Percentiles rank a stretch among this genome's conserved stretches.
Evolutionary conservation across 164 flowering plant species (phyloP).

Genomic region (Nymphaea colorata): DNA sequence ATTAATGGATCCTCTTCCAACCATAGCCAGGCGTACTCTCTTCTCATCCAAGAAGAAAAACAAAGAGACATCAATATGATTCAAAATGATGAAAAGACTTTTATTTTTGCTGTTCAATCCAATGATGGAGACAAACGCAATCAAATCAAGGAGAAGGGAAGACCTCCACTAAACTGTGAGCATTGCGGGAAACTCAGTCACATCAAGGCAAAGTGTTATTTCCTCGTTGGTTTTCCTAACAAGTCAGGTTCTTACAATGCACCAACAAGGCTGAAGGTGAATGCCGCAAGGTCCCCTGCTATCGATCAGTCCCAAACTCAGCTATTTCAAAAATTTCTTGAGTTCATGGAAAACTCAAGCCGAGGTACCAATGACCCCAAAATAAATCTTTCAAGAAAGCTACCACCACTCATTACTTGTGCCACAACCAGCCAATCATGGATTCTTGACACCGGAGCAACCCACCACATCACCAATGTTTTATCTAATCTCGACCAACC

Average conservation of each 20-base stretch:
- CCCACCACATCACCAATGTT: neutral
- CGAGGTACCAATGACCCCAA: neutral
- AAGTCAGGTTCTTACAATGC: too few species aligned
- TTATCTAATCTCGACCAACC: neutral
- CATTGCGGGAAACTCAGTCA: neutral
- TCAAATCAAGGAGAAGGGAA: neutral
- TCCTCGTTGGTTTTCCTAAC: neutral
- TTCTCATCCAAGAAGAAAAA: neutral
- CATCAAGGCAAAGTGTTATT: neutral
- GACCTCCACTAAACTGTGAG: neutral
- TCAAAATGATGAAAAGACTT: neutral
- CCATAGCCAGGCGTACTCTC: neutral
- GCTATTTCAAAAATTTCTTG: neutral
- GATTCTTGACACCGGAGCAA: neutral
- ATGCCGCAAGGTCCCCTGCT: neutral
- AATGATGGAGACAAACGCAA: neutral
- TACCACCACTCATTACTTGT: neutral
- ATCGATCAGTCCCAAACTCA: neutral
- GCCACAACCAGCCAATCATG: neutral
- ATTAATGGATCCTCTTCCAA: neutral
- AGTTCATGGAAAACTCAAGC: neutral
- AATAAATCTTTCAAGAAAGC: neutral
- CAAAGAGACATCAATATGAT: neutral
- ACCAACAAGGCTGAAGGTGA: neutral
- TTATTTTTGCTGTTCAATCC: neutral